Evolutionary conservation across 768 basidiomycete genomes (phyloP), one percentile per base, ranked within the genome.

Genomic region (Collybia sordida): DNA sequence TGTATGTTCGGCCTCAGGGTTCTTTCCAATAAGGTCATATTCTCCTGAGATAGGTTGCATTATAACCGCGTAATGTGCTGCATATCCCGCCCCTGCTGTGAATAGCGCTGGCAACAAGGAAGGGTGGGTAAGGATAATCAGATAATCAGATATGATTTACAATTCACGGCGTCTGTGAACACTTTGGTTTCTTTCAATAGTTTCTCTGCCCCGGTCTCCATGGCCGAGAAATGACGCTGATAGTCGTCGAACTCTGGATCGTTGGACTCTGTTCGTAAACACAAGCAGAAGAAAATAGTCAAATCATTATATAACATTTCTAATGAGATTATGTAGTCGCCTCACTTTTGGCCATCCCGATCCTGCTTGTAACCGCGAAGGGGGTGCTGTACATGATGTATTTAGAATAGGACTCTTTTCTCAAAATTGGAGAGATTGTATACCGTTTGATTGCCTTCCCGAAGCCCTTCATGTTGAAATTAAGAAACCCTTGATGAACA

Each of bases 161-260:
- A 64, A 50, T 78, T 81, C 47, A 97, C 88, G 22, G 88, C 81
- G 36, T 98, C 93, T 14, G 82, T 82, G 72, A 93, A 98, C 4
- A 83, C 76, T 61, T 88, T 91, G 25, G 89, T 85, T 62, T 99
- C 95, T 73, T 98, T 98, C 59, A 94, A 69, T 50, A 98, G 73
- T 72, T 93, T 94, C 64, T 95, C 94, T 0, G 88, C 81, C 21
- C 89, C 85, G 44, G 79, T 69, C 69, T 98, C 93, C 56, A 98
- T 73, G 3, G 78, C 62, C 9, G 78, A 67, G 66, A 97, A 96
- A 64, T 90, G 83, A 38, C 86, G 79, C 55, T 85, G 79, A 58
- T 85, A 89, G 52, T 94, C 92, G 58, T 96, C 91, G 69, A 93
- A 96, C 64, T 95, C 93, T 17, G 89, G 81, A 73, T 95, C 94